Evolutionary conservation across 2,329 filamentous ascomycete genomes (phyloP), one percentile per base, ranked within the genome.

Genomic region (Thelonectria rubi): DNA sequence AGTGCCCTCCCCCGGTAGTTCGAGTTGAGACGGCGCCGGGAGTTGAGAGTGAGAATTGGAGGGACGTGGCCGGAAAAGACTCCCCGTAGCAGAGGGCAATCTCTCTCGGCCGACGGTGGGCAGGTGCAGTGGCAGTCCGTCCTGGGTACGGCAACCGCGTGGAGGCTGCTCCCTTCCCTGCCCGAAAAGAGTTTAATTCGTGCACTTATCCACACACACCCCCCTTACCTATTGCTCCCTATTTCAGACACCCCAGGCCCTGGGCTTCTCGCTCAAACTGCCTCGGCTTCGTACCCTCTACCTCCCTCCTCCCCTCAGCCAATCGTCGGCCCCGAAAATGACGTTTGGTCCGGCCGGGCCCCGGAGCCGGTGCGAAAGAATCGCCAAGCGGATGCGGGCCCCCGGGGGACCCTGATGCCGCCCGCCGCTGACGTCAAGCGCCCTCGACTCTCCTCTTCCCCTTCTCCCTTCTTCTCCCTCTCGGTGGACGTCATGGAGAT

Each of bases 341-440:
- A 72, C 71, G 71, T 67, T 65, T 24, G 24, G 58, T 53, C 55
- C 14, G 54, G 47, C 64, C 65, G 67, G 67, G 55, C 62, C 47
- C 66, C 68, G 68, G 56, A 63, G 67, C 68, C 68, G 65, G 68
- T 60, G 30, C 10, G 32, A 11, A 34, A 34, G 48, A 30, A 65
- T 63, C 58, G 65, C 50, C 47, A 51, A 55, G 64, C 24, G 61
- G 45, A 49, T 20, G 21, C 21, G 58, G 63, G 65, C 56, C 58
- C 63, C 65, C 55, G 68, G 65, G 63, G 58, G 68, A 64, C 68
- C 65, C 65, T 67, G 65, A 60, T 63, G 55, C 55, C 55, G 32
- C 32, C 62, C 55, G 68, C 72, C 69, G 64, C 65, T 69, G 70
- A 74, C 72, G 72, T 74, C 72, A 74, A 14, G 24, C 17, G 17